Percentiles rank a stretch among this genome's conserved stretches.
Conservation (phyloP, 495 filamentous ascomycete species). For the Pyronema domesticum region DNA sequence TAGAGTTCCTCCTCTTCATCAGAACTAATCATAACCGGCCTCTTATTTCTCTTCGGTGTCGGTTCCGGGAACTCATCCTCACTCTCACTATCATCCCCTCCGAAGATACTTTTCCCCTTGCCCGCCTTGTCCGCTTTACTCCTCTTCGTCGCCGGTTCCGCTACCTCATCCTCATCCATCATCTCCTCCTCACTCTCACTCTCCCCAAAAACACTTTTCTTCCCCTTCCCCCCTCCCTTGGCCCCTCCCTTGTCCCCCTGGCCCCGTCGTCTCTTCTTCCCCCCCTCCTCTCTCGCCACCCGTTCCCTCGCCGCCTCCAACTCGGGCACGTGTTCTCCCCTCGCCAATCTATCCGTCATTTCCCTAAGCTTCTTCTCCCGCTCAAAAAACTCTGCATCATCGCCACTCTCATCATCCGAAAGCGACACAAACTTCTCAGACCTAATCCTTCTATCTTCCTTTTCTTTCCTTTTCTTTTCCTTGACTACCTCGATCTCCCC, state of each 20-base stretch:
- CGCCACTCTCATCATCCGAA: slow-evolving; percentile 25
- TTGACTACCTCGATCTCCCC: slow-evolving; percentile 27
- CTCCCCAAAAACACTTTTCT: background rate
- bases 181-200: background rate
- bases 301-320: background rate
- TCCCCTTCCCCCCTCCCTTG: background rate
- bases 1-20: slow-evolving; percentile 30
- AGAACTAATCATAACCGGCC: background rate
- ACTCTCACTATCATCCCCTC: slow-evolving; percentile 36
- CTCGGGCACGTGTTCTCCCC: background rate
- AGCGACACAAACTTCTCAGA: slow-evolving; percentile 55
- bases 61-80: slow-evolving; percentile 58
- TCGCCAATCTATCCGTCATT: background rate
- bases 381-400: slow-evolving; percentile 24
- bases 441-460: slow-evolving; percentile 48
- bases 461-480: slow-evolving; percentile 30
- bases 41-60: slow-evolving; percentile 48
- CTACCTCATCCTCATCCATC: slow-evolving; percentile 14
- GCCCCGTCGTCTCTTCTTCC: background rate
- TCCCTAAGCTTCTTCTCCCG: slow-evolving; percentile 17
- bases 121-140: slow-evolving; percentile 19
- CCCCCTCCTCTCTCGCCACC: background rate
- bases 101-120: background rate
- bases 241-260: slow-evolving; percentile 8
- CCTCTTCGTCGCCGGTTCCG: slow-evolving; percentile 29